Evolutionary conservation across 345 rosid species (phyloP).

Genomic region (Chamaenerion angustifolium): DNA sequence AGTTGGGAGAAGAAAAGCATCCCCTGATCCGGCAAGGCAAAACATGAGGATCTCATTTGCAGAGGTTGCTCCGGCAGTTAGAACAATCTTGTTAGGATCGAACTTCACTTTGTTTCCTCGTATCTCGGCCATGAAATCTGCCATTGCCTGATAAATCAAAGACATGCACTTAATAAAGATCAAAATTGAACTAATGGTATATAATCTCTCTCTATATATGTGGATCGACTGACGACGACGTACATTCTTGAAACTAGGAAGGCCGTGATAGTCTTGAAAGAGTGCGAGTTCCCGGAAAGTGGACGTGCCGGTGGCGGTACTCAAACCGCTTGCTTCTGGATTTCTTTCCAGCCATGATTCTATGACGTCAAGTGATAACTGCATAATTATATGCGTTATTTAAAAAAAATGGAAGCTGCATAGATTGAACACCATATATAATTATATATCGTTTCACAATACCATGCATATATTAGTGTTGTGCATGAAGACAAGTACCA

Average conservation of each 20-base stretch:
- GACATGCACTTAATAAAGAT: neutral
- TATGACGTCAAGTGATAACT: constrained; percentile 61
- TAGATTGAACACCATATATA: no score
- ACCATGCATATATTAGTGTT: no score
- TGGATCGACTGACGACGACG: no score
- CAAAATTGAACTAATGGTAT: no score
- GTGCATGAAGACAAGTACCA: no score
- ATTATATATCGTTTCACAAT: no score
- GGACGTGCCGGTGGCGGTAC: constrained; percentile 39
- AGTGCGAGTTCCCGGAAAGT: constrained; percentile 57
- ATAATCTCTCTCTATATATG: no score
- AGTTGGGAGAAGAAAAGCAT: constrained; percentile 81
- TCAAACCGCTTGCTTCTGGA: constrained; percentile 38
- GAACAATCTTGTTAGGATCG: constrained; percentile 48
- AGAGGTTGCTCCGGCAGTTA: constrained; percentile 85
- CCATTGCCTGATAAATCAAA: constrained; percentile 33
- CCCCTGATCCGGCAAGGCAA: constrained; percentile 73
- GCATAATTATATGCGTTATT: constrained; percentile 7
- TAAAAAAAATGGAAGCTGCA: no score
- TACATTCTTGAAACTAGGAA: constrained; percentile 60
- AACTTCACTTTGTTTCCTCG: constrained; percentile 63
- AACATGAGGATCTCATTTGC: constrained; percentile 88
- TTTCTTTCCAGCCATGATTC: constrained; percentile 62
- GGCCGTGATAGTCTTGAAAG: constrained; percentile 88
- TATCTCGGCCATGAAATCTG: constrained; percentile 44